Conservation (phyloP, 495 filamentous ascomycete genomes). For the Thermothielavioides terrestris region DNA sequence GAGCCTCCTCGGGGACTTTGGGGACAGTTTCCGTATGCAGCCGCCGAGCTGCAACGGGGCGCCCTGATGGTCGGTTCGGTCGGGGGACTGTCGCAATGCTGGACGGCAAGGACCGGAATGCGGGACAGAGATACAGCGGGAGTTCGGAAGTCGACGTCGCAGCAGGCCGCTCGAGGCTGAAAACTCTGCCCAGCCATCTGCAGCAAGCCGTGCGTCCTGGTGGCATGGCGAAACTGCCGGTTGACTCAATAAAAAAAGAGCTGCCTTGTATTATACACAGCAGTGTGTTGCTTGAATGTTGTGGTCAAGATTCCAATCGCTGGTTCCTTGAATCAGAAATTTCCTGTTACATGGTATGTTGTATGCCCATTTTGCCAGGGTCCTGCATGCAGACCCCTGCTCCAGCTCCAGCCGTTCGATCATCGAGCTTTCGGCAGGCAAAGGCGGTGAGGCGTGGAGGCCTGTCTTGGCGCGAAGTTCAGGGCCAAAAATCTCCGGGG, state of each 20-base stretch:
- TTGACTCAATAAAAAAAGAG: no score
- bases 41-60: constrained; percentile 17
- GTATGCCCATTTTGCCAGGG: no score
- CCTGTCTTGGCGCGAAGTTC: neutral
- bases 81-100: neutral
- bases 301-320: no score
- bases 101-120: constrained; percentile 14
- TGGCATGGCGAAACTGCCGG: constrained; percentile 14
- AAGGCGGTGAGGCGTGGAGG: constrained; percentile 13
- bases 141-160: constrained; percentile 25
- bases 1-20: neutral
- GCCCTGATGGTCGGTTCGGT: constrained; percentile 14
- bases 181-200: constrained; percentile 35
- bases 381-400: no score
- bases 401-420: neutral
- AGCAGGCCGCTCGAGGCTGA: constrained; percentile 30
- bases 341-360: neutral
- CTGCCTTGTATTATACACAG: no score
- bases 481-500: constrained; percentile 20
- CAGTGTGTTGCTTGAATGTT: no score
- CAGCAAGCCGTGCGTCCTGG: constrained; percentile 16
- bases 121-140: constrained; percentile 39
- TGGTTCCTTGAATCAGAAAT: no score
- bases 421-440: constrained; percentile 15
- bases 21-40: constrained; percentile 21